Evolutionary conservation across 768 basidiomycete genomes (phyloP).

Genomic region (Leccinellum albellum): DNA sequence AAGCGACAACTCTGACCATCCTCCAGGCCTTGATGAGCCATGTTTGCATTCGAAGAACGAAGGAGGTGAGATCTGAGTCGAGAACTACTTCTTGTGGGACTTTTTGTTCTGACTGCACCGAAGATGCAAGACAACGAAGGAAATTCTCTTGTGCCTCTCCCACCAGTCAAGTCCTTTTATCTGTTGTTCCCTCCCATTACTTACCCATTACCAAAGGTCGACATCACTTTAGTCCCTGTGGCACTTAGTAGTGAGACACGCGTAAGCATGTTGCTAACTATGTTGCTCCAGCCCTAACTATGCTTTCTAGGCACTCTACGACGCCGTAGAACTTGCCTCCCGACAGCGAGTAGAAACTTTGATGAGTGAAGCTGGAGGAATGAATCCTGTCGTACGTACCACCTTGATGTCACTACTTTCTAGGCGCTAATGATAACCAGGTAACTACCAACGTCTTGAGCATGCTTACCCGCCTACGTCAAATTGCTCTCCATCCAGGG

Average conservation of each 20-base stretch:
- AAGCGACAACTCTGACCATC: slow-evolving; percentile 3
- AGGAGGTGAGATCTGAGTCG: slow-evolving; percentile 51
- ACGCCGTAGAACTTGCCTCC: slow-evolving; percentile 62
- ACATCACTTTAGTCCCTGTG: slow-evolving; percentile 73
- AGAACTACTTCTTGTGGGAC: not conserved
- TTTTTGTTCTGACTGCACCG: slow-evolving; percentile 15
- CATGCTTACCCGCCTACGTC: slow-evolving; percentile 83
- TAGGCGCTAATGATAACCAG: slow-evolving; percentile 32
- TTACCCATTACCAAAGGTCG: slow-evolving; percentile 47
- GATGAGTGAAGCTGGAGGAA: slow-evolving; percentile 39
- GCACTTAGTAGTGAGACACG: slow-evolving; percentile 59
- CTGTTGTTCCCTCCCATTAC: not conserved
- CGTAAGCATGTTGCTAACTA: slow-evolving; percentile 36
- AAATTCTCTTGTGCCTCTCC: slow-evolving; percentile 68
- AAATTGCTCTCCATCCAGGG: slow-evolving; percentile 75
- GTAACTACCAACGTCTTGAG: slow-evolving; percentile 68
- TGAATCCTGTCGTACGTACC: slow-evolving; percentile 39
- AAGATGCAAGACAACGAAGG: slow-evolving; percentile 85
- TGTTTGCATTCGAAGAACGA: slow-evolving; percentile 76
- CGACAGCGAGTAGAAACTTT: slow-evolving; percentile 57
- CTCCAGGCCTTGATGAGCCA: slow-evolving; percentile 71
- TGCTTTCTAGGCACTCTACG: slow-evolving; percentile 53
- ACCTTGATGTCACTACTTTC: not conserved
- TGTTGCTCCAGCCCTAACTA: not conserved
- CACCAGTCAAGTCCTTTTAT: slow-evolving; percentile 44